Percentiles rank a stretch among this genome's conserved stretches.
These are phyloP conservation scores for Lactifluus rugatus DNA, from an alignment of 768 basidiomycete genomes.

Conservation along the genomic window DNA sequence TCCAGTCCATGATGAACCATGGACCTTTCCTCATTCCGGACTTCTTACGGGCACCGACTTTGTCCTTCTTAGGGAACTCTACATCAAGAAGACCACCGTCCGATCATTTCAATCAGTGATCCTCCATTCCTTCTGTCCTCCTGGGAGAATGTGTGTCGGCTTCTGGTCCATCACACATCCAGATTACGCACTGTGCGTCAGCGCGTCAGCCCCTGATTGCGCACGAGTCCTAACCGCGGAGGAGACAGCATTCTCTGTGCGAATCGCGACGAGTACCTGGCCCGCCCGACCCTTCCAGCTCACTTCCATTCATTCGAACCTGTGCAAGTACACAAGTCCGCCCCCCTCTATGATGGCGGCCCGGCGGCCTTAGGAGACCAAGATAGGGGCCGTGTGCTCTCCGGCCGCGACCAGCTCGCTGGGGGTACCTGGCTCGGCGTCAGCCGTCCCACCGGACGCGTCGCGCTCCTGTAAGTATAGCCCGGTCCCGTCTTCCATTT, in stretches of 20 bases:
- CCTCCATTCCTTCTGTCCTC: conserved; percentile 10
- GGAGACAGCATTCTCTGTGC: conserved; percentile 53
- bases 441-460: conserved; percentile 43
- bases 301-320: conserved; percentile 56
- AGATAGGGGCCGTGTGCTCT: conserved; percentile 40
- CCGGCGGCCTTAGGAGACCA: conserved; percentile 16
- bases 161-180: conserved; percentile 70
- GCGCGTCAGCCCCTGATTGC: neutral
- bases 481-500: neutral
- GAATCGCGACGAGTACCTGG: conserved; percentile 69
- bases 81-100: neutral
- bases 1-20: conserved; percentile 11
- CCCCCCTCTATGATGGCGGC: conserved; percentile 1
- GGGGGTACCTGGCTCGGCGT: conserved; percentile 83
- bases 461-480: conserved; percentile 59
- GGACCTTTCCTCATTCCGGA: neutral
- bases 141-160: conserved; percentile 59
- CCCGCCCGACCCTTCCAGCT: conserved; percentile 55
- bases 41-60: neutral
- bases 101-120: conserved; percentile 12
- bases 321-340: neutral
- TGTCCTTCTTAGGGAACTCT: conserved; percentile 13
- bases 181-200: conserved; percentile 66
- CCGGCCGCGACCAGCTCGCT: conserved; percentile 61
- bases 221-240: conserved; percentile 8